These are phyloP conservation scores for Senna tora DNA, from an alignment of 306 rosid genomes.

Conservation along the genomic window DNA sequence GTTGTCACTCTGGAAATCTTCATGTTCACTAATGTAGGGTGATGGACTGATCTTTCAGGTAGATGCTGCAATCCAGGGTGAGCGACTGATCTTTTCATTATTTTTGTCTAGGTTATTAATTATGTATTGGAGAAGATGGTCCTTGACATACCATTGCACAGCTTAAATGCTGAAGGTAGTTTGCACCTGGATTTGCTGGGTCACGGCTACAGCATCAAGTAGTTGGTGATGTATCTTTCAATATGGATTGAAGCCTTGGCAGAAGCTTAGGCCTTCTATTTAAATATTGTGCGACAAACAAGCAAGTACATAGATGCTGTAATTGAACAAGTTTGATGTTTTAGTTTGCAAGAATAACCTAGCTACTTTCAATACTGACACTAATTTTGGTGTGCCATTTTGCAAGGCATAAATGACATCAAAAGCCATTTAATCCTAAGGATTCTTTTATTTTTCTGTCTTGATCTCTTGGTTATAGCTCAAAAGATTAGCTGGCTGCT, in stretches of 20 bases:
- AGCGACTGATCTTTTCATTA: constrained; percentile 24
- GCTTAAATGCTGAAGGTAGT: constrained; percentile 60
- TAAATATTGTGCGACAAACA: constrained; percentile 94
- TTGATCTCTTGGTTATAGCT: not conserved
- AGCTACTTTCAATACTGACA: constrained; percentile 22
- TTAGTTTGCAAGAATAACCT: constrained; percentile 2
- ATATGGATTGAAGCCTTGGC: constrained; percentile 86
- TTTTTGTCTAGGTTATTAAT: constrained; percentile 71
- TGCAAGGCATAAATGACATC: constrained; percentile 28
- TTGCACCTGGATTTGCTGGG: constrained; percentile 71
- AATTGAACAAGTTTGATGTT: constrained; percentile 18
- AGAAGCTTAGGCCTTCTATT: constrained; percentile 84
- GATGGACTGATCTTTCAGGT: not conserved
- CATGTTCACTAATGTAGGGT: constrained; percentile 1
- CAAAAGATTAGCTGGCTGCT: too few species aligned
- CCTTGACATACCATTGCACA: constrained; percentile 86
- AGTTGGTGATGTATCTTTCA: constrained; percentile 82
- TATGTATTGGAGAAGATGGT: constrained; percentile 93
- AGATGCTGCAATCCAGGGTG: constrained; percentile 26
- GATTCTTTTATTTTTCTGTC: constrained; percentile 8
- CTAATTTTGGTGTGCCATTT: constrained; percentile 5
- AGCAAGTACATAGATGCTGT: constrained; percentile 55
- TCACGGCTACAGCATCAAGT: constrained; percentile 56
- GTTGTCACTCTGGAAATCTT: not conserved
- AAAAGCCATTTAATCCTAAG: constrained; percentile 15